Percentiles rank a stretch among this genome's conserved stretches.
phyloP scores from a whole-genome alignment of 345 rosid species.

The Arabidopsis suecica region DNA sequence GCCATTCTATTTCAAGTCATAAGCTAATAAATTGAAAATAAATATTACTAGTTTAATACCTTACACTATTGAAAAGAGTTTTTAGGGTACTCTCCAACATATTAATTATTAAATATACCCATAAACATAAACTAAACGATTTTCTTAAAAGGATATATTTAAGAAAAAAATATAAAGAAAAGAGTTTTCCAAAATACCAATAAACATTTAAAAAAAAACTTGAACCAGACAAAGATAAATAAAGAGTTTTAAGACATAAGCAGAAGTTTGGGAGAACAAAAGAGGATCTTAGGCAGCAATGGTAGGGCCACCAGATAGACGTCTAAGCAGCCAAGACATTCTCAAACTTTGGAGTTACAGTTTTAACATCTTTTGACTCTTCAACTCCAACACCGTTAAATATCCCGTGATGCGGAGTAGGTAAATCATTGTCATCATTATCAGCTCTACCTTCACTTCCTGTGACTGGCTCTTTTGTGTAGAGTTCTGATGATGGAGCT shows the following conservation, averaged over 20 bases:
- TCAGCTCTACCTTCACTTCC: conserved; percentile 35
- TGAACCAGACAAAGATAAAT: not conserved
- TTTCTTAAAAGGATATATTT: too few species aligned
- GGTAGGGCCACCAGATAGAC: conserved; percentile 38
- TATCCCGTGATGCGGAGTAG: conserved; percentile 24
- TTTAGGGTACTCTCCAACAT: conserved; percentile 16
- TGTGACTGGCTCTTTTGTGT: conserved; percentile 45
- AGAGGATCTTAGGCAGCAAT: conserved; percentile 24
- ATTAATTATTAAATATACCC: too few species aligned
- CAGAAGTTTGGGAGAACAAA: not conserved
- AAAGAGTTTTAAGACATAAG: not conserved
- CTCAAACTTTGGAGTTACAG: conserved; percentile 39
- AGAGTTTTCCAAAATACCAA: not conserved
- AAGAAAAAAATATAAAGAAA: too few species aligned
- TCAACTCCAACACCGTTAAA: conserved; percentile 33
- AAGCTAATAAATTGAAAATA: not conserved
- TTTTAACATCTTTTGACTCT: conserved; percentile 46
- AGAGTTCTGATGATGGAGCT: conserved; percentile 43
- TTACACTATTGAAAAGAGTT: not conserved
- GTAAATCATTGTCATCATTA: conserved; percentile 7
- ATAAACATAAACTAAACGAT: not conserved
- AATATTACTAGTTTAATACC: not conserved
- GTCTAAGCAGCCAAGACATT: conserved; percentile 56
- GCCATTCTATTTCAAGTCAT: conserved; percentile 21
- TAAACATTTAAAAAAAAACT: not conserved